Conservation (phyloP, 1,284 basidiomycete species). For the Ceratobasidium sp. region DNA sequence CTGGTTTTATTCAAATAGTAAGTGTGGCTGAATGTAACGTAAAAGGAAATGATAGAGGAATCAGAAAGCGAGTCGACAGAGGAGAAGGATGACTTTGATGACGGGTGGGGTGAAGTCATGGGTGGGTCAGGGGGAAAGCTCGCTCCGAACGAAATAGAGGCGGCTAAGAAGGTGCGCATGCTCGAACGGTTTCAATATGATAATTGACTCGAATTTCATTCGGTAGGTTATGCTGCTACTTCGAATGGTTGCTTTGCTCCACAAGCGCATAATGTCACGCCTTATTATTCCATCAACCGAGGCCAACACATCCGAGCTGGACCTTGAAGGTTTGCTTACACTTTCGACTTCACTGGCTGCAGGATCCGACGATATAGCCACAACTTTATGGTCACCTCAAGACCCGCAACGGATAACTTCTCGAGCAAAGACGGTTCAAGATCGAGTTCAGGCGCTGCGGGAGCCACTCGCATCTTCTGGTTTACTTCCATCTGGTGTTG, state of each 20-base stretch:
- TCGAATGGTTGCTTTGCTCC: constrained; percentile 72
- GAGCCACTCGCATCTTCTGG: constrained; percentile 54
- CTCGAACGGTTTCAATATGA: not conserved
- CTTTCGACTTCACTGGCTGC: constrained; percentile 68
- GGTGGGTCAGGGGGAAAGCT: constrained; percentile 62
- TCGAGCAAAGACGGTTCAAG: constrained; percentile 59
- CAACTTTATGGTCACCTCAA: constrained; percentile 75
- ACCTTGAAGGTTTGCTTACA: constrained; percentile 67
- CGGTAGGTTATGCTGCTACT: constrained; percentile 55
- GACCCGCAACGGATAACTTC: constrained; percentile 60
- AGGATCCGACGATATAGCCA: constrained; percentile 73
- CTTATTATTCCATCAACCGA: constrained; percentile 60
- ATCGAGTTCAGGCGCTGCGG: constrained; percentile 60
- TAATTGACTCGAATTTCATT: constrained; percentile 47
- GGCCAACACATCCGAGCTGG: constrained; percentile 13
- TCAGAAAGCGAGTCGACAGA: constrained; percentile 53
- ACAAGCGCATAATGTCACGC: constrained; percentile 71
- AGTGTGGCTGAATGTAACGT: too few species aligned
- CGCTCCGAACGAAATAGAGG: constrained; percentile 63
- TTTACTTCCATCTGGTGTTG: constrained; percentile 17
- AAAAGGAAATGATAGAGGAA: constrained; percentile 68
- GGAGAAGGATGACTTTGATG: constrained; percentile 54
- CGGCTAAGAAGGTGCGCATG: constrained; percentile 66
- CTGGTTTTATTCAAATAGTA: too few species aligned
- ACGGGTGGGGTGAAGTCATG: constrained; percentile 78